Conservation (phyloP, 139 green algal genomes). For the Yamagishiella unicocca region DNA sequence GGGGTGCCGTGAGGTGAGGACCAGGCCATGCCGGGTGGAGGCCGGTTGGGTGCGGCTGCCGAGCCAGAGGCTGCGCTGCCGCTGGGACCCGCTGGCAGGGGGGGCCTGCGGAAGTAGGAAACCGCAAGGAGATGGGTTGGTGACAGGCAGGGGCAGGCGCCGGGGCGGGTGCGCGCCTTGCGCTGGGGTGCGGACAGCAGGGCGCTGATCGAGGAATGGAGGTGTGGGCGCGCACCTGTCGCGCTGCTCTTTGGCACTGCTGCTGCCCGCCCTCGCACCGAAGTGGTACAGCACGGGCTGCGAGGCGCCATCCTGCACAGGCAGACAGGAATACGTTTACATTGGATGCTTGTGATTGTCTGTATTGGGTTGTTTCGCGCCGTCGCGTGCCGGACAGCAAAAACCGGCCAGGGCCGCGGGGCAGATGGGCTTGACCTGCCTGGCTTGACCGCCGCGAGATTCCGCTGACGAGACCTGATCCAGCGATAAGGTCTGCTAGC, state of each 20-base stretch:
- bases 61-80: neutral
- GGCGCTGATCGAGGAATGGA: too few species aligned
- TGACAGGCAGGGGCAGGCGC: too few species aligned
- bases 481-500: conserved; percentile 44
- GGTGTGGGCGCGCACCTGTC: neutral
- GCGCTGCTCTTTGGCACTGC: neutral
- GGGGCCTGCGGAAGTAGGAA: neutral
- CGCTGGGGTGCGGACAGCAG: too few species aligned
- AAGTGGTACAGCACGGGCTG: conserved; percentile 48
- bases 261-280: neutral
- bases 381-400: neutral
- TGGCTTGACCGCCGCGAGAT: conserved; percentile 10
- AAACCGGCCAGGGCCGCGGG: conserved; percentile 2
- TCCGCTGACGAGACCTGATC: conserved; percentile 28
- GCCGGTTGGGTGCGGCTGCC: neutral
- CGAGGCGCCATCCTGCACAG: conserved; percentile 11
- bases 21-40: neutral
- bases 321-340: neutral
- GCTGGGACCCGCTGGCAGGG: neutral
- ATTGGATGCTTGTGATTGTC: neutral
- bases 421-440: neutral
- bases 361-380: neutral
- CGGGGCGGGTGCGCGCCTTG: too few species aligned
- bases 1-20: neutral
- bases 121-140: too few species aligned